Evolutionary conservation across 257 asterid species (phyloP).

Genomic region (Vinca minor): DNA sequence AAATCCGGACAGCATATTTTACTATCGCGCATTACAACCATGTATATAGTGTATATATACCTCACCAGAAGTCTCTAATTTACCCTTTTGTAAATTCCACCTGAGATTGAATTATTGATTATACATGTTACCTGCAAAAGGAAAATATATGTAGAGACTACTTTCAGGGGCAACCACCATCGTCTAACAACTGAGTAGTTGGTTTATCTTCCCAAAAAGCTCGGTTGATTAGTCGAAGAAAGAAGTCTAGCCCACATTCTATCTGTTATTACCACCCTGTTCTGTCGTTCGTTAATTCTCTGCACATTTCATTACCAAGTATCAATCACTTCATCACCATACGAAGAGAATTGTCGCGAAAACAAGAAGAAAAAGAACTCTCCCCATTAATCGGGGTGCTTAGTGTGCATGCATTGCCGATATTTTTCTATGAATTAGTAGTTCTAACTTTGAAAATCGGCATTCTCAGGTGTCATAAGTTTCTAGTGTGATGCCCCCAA

Average conservation of each 20-base stretch:
- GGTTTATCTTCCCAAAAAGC: conserved; percentile 46
- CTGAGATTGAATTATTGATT: background rate
- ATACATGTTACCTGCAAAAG: background rate
- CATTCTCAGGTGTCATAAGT: too few relatives aligned
- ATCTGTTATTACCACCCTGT: conserved; percentile 85
- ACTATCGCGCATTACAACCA: background rate
- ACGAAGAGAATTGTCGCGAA: background rate
- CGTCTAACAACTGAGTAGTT: conserved; percentile 23
- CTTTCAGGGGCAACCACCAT: conserved; percentile 10
- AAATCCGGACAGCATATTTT: background rate
- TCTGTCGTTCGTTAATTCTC: conserved; percentile 60
- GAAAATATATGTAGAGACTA: too few relatives aligned
- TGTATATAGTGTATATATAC: too few relatives aligned
- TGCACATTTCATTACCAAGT: conserved; percentile 24
- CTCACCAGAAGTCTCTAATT: too few relatives aligned
- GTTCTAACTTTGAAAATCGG: too few relatives aligned
- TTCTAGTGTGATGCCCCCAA: too few relatives aligned
- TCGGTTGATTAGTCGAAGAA: conserved; percentile 89
- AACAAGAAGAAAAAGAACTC: too few relatives aligned
- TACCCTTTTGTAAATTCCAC: background rate
- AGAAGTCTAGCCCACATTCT: conserved; percentile 97
- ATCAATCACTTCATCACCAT: background rate
- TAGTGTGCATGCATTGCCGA: background rate
- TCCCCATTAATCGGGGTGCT: background rate
- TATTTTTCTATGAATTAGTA: too few relatives aligned